Base-by-base conservation (phyloP, 306 rosid species). In the Cyclanthera cordifolia region DNA sequence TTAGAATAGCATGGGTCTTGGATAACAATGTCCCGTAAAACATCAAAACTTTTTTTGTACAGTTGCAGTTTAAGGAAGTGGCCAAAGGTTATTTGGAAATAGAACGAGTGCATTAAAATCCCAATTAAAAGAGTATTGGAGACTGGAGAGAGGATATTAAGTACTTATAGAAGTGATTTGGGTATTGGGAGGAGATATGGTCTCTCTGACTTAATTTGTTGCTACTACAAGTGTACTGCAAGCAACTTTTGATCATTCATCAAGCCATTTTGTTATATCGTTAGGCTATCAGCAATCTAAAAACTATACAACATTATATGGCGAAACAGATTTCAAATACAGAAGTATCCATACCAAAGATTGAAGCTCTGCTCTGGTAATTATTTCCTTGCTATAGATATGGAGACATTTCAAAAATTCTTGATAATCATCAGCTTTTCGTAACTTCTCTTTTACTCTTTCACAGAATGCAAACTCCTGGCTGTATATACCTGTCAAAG, bases 281-380 rank as follows among this genome's bases (percentile, higher is more conserved):
- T n/a, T n/a, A n/a, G 23, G 46, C 32, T 17, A 58, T 58, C 46
- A 1, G 66, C 14, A 8, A 25, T 23, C 23, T 28, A 56, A 28
- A 13, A 60, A 37, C 46, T 9, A 9, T 37, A 19, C 9, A 4
- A 39, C 50, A 39, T 39, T 10, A 61, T 17, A 61, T 20, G 30
- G n/a, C 9, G 51, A 61, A 49, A 34, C 3, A 37, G 23, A 41
- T 61, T 50, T 37, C 13, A 60, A 60, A 60, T 2, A 10, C 3
- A n/a, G n/a, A n/a, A n/a, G n/a, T n/a, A n/a, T n/a, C n/a, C 90
- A 8, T 86, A 94, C 99, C 95, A 94, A 75, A 78, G 76, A 85
- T 75, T 84, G 94, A 37, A 94, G 83, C 75, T 94, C 97, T 71
- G 79, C 80, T 82, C 91, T 82, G 82, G 86, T 86, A 70, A 94